Conservation (phyloP, 768 basidiomycete genomes). For the Ephemerocybe angulata region DNA sequence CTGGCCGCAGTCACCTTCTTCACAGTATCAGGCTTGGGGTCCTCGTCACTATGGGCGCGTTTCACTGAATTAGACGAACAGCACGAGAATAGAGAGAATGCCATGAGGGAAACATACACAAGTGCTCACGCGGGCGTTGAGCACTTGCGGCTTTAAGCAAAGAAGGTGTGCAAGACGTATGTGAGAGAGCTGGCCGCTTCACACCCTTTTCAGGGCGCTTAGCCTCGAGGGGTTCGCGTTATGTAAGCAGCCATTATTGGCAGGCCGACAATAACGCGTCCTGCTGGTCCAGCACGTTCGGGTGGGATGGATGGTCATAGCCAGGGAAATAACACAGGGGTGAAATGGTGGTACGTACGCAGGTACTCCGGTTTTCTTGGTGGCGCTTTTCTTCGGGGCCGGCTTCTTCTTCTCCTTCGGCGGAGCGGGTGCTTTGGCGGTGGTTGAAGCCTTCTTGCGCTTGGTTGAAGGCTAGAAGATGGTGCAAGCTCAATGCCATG, state of each 20-base stretch:
- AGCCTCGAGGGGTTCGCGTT: constrained; percentile 1
- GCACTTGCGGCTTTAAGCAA: constrained; percentile 11
- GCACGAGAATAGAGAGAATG: constrained; percentile 57
- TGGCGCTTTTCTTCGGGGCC: constrained; percentile 22
- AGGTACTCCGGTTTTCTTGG: constrained; percentile 9
- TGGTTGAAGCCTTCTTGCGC: constrained; percentile 5
- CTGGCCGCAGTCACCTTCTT: constrained; percentile 7
- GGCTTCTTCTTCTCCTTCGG: constrained; percentile 21
- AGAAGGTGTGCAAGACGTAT: constrained; percentile 4
- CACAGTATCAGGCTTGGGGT: constrained; percentile 28
- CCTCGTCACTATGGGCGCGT: constrained; percentile 48
- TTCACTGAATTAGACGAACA: constrained; percentile 54
- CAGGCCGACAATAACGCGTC: constrained; percentile 6
- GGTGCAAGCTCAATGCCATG: too few species aligned
- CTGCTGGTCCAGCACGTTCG: neutral
- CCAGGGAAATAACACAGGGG: neutral
- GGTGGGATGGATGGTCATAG: neutral
- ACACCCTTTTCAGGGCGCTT: constrained; percentile 6
- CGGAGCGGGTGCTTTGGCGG: constrained; percentile 1
- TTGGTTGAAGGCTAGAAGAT: constrained; percentile 6
- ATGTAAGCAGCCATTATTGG: constrained; percentile 3
- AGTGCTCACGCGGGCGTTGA: constrained; percentile 16
- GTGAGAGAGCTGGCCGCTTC: constrained; percentile 5
- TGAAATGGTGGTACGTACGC: constrained; percentile 6
- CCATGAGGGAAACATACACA: constrained; percentile 50